Evolutionary conservation across 2,329 filamentous ascomycete genomes (phyloP).

Genomic region (Sordariomycetes sp.): DNA sequence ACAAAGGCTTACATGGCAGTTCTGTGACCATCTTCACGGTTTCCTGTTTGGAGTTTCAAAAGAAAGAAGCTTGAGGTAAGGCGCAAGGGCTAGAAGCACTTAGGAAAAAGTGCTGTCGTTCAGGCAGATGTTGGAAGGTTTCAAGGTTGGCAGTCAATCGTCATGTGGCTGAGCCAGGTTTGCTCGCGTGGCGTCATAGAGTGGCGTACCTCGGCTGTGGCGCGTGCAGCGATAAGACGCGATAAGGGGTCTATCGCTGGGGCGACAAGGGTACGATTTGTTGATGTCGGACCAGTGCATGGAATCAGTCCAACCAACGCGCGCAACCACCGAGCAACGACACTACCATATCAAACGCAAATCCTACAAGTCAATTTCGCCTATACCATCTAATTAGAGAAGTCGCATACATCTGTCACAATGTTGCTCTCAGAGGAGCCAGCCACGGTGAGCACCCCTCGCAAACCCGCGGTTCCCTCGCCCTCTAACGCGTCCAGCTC

Average conservation of each 20-base stretch:
- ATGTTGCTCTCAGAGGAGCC: slow-evolving; percentile 96
- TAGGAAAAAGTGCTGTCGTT: neutral
- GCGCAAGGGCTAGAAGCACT: neutral
- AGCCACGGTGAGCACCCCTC: slow-evolving; percentile 52
- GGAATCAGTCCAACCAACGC: too few species aligned
- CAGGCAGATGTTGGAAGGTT: neutral
- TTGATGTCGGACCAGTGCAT: too few species aligned
- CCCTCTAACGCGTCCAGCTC: slow-evolving; percentile 44
- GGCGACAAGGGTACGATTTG: too few species aligned
- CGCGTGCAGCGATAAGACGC: too few species aligned
- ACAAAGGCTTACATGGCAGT: slow-evolving; percentile 34
- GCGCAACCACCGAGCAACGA: too few species aligned
- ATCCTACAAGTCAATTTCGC: too few species aligned
- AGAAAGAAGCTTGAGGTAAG: neutral
- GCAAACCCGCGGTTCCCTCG: neutral
- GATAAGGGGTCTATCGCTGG: too few species aligned
- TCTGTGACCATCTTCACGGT: slow-evolving; percentile 32
- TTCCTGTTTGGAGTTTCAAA: neutral
- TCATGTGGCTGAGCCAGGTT: slow-evolving; percentile 4
- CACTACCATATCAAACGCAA: too few species aligned
- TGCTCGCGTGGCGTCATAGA: neutral
- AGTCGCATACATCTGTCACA: too few species aligned
- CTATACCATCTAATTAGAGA: too few species aligned
- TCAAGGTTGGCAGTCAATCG: neutral
- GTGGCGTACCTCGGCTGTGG: slow-evolving; percentile 2